Evolutionary conservation across 495 filamentous ascomycete species (phyloP).

Genomic region (Geoglossum glabrum): DNA sequence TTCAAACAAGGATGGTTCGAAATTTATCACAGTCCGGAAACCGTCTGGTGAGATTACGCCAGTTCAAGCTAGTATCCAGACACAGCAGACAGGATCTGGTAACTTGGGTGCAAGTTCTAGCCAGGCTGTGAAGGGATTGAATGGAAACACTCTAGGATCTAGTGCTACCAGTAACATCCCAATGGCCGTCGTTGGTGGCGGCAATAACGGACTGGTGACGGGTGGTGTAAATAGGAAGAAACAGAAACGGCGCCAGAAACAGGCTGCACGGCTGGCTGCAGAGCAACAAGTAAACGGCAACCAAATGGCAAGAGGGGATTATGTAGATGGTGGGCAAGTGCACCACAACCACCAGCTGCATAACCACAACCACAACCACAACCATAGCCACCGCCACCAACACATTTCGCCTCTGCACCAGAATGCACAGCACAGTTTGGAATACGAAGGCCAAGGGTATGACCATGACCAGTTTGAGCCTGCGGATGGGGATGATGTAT

Average conservation of each 20-base stretch:
- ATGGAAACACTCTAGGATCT: not conserved
- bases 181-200: not conserved
- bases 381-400: not conserved
- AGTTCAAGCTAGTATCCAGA: not conserved
- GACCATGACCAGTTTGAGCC: conserved; percentile 17
- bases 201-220: not conserved
- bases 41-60: not conserved
- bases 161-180: not conserved
- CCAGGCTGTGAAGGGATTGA: not conserved
- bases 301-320: conserved; percentile 5
- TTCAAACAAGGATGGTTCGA: conserved; percentile 46
- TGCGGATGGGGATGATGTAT: conserved; percentile 21
- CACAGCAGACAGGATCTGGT: not conserved
- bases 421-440: not conserved
- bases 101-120: not conserved
- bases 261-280: conserved; percentile 27
- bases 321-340: conserved; percentile 6
- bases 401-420: not conserved
- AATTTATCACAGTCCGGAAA: conserved; percentile 48
- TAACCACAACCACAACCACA: not conserved
- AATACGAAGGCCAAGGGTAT: conserved; percentile 7
- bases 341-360: not conserved
- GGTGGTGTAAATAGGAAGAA: conserved; percentile 67
- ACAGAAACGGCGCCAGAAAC: conserved; percentile 42
- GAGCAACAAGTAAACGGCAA: conserved; percentile 16